Conservation (phyloP, 331 rosid species). For the Acacia pycnantha region DNA sequence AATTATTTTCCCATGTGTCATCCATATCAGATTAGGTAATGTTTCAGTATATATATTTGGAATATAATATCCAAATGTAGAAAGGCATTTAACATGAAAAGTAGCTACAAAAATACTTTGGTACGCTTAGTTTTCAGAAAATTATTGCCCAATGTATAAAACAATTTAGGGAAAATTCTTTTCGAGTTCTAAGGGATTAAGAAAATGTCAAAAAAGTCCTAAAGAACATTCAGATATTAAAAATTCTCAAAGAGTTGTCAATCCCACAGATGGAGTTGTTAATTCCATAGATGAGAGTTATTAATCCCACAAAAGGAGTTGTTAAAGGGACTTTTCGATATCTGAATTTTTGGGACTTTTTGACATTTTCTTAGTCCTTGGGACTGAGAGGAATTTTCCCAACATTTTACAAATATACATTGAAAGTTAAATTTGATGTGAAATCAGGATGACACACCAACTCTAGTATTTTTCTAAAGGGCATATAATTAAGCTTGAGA, state of each 20-base stretch:
- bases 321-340: no score
- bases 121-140: neutral
- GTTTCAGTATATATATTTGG: neutral
- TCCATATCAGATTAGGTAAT: neutral
- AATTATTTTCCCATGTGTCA: neutral
- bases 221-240: no score
- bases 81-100: neutral
- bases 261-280: no score
- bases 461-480: neutral
- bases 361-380: no score
- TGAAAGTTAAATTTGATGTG: neutral
- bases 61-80: neutral
- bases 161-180: no score
- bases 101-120: neutral
- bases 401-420: neutral
- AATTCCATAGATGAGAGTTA: no score
- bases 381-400: no score
- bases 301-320: no score
- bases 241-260: no score
- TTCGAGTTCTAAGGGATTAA: no score
- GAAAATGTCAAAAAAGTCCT: no score
- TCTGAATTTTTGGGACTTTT: no score
- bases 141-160: neutral
- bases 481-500: neutral
- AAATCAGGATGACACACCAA: constrained; percentile 7